Base-by-base conservation (phyloP, 805 yeast genomes). In the Starmerella vitae region DNA sequence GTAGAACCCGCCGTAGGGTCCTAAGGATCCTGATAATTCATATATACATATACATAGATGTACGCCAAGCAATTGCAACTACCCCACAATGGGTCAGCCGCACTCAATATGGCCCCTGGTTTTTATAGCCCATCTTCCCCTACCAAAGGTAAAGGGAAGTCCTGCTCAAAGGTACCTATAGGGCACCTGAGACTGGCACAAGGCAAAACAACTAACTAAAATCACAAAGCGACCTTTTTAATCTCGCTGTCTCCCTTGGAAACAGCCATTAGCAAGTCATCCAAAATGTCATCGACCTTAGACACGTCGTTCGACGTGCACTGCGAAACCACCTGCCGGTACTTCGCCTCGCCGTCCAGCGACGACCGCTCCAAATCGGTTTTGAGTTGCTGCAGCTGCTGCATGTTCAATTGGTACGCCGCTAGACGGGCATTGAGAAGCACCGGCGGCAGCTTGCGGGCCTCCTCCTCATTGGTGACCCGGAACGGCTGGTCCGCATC, bases 401-500 rank as follows among this genome's bases (percentile, higher is more conserved):
- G 60, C 51, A 81, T 81, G 53, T 88, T 81, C 48, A 72, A 70
- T 42, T 70, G 67, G 60, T 88, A 88, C 2, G 95, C 94, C 34
- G 70, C 68, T 30, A 88, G 72, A 30, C 96, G 65, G 0, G 96
- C 95, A 42, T 72, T 69, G 14, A 51, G 44, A 14, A 51, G 38
- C n/a, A 39, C 50, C 13, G 54, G 50, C 13, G 56, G 56, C 15
- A 47, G 31, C 18, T 26, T 14, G n/a, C 24, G 31, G 26, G 36
- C 34, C 22, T 33, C 39, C n/a, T 33, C 34, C 9, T 36, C 35
- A 18, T 14, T 26, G 15, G 36, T 32, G 9, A 83, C 70, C 35
- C 79, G 68, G 59, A 83, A 88, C n/a, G 95, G 94, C 53, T 82
- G 88, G 59, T 86, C 96, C 20, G 75, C 77, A 19, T 70, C 70